Evolutionary conservation across 2,329 filamentous ascomycete genomes (phyloP), one percentile per base, ranked within the genome.

Genomic region (Keithomyces neogunnii): DNA sequence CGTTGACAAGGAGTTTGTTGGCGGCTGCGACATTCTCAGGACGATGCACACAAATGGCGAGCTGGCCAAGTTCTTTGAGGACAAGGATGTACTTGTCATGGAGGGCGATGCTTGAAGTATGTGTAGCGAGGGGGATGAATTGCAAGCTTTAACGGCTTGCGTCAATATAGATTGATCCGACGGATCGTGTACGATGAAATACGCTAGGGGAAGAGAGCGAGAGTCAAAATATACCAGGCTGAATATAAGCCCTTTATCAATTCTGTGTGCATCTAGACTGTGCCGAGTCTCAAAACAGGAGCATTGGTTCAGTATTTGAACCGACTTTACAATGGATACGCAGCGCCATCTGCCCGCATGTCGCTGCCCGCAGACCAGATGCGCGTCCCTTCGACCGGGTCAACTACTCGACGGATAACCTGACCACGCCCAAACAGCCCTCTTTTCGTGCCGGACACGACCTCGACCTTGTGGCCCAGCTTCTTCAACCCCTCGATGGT

Each of bases 1-100:
- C 71, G 78, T 99, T 48, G 83, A 95, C 56, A 92, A 92, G 73
- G 92, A 99, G 68, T 99, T 99, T 66, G 77, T 99, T 45, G 93
- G 93, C 51, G 93, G 93, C n/a, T 96, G 91, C 67, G 93, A 99
- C 69, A 99, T 99, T 57, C 70, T 99, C 61, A 86, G 97, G 67
- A 87, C 86, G 2, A 97, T 99, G 93, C 92, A 97, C 73, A 88
- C 96, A 72, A 95, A 89, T 64, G 93, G 93, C 31, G 90, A 95
- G 60, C 73, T 99, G 62, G 89, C 90, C 7, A 95, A 95, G 77
- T 70, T 97, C 67, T 76, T 99, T 47, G 89, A 95, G 66, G 88
- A 95, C 70, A 96, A 96, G 77, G 82, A 83, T 55, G 88, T 97
- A n/a, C 71, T 99, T 51, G 68, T 50, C 19, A 5, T 71, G 2